A percentile compares a stretch with the other conserved stretches of the same genome.
These are phyloP conservation scores for Quaeritorhiza haematococci DNA, from an alignment of 371 early-diverging fungal genomes.

Conservation along the genomic window DNA sequence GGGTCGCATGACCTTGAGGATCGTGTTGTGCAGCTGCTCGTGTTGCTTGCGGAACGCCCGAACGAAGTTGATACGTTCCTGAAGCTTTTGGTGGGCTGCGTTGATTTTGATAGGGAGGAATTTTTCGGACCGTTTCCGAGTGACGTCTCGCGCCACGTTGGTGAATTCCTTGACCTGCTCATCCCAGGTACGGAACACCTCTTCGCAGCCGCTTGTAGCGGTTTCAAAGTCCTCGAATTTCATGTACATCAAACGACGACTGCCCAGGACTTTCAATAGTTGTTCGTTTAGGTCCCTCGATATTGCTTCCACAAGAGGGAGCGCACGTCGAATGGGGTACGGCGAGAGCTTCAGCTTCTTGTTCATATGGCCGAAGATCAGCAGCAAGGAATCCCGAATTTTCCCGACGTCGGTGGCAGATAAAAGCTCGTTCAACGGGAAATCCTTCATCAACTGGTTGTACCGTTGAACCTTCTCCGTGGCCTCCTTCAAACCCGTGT, in stretches of 20 bases:
- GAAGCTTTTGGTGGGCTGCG: slow-evolving; percentile 84
- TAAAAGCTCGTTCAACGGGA: slow-evolving; percentile 92
- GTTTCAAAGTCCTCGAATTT: slow-evolving; percentile 77
- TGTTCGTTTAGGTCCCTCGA: slow-evolving; percentile 92
- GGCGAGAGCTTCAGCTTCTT: slow-evolving; percentile 94
- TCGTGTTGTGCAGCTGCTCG: slow-evolving; percentile 91
- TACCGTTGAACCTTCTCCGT: slow-evolving; percentile 88
- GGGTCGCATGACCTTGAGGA: slow-evolving; percentile 78
- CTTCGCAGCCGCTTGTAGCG: slow-evolving; percentile 76
- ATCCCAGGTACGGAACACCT: slow-evolving; percentile 92
- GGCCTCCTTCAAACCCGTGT: slow-evolving; percentile 94
- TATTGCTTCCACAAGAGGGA: slow-evolving; percentile 92
- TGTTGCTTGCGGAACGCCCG: slow-evolving; percentile 91
- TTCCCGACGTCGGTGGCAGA: slow-evolving; percentile 88
- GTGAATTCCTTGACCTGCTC: slow-evolving; percentile 91
- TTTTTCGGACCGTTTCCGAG: slow-evolving; percentile 85
- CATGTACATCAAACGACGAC: slow-evolving; percentile 89
- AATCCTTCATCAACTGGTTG: slow-evolving; percentile 97
- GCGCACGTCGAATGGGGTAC: slow-evolving; percentile 90
- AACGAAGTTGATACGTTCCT: slow-evolving; percentile 88
- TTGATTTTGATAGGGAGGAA: slow-evolving; percentile 92
- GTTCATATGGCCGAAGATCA: slow-evolving; percentile 91
- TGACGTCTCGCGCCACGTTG: slow-evolving; percentile 90
- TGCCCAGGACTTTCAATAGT: slow-evolving; percentile 78
- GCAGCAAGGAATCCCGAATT: slow-evolving; percentile 68